These are phyloP conservation scores for Ambrosiella beaveri DNA, from an alignment of 2,329 filamentous ascomycete genomes.

Conservation along the genomic window DNA sequence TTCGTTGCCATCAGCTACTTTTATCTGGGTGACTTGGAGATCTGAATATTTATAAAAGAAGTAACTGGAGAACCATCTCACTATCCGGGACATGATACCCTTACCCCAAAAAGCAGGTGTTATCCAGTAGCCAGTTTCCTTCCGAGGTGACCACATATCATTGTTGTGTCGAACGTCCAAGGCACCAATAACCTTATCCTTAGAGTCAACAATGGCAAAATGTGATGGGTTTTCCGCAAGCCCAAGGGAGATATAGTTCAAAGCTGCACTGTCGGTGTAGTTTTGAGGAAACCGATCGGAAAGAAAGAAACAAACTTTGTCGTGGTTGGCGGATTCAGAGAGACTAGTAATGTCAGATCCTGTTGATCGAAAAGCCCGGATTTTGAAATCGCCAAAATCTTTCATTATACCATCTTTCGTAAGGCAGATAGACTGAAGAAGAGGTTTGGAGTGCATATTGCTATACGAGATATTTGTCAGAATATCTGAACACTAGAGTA, in stretches of 20 bases:
- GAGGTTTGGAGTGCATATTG: too few species aligned
- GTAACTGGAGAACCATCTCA: neutral
- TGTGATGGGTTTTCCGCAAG: neutral
- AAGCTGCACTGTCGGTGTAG: neutral
- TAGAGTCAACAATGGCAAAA: neutral
- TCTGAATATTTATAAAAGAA: neutral
- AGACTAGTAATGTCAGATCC: too few species aligned
- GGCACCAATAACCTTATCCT: neutral
- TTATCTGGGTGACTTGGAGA: neutral
- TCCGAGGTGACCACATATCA: neutral
- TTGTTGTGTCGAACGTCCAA: neutral
- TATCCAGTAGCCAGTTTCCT: constrained; percentile 1
- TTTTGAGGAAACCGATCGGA: neutral
- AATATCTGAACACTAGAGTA: too few species aligned
- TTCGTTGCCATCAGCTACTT: neutral
- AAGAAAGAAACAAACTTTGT: neutral
- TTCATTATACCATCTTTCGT: too few species aligned
- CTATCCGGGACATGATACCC: neutral
- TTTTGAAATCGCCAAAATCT: too few species aligned
- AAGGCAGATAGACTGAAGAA: too few species aligned
- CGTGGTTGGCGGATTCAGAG: too few species aligned
- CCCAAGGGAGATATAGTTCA: neutral
- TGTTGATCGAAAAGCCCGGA: too few species aligned
- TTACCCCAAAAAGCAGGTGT: neutral
- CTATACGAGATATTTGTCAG: too few species aligned